Conservation (phyloP, 106 monocot genomes). For the Allium cepa region DNA sequence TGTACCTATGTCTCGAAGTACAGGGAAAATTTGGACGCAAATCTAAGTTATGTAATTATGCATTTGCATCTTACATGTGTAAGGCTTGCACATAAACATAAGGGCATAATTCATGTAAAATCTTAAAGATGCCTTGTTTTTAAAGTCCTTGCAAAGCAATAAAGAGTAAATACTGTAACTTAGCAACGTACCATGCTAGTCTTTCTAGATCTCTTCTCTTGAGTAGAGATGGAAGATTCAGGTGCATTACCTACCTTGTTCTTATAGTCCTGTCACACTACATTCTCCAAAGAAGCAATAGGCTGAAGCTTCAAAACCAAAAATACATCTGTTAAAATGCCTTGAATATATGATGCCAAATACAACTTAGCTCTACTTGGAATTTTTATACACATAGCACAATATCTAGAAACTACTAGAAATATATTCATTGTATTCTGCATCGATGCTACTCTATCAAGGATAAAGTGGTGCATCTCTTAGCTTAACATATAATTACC, state of each 20-base stretch:
- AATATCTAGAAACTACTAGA: too few relatives aligned
- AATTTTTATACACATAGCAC: too few relatives aligned
- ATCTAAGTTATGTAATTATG: too few relatives aligned
- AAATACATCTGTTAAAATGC: not conserved
- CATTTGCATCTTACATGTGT: too few relatives aligned
- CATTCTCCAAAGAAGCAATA: slow-evolving; percentile 83
- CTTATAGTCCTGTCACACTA: slow-evolving; percentile 25
- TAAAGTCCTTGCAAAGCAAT: too few relatives aligned
- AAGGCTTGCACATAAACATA: too few relatives aligned
- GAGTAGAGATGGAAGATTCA: slow-evolving; percentile 31
- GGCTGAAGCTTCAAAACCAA: slow-evolving; percentile 26
- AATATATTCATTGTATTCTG: too few relatives aligned
- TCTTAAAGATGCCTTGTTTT: too few relatives aligned
- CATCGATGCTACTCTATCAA: not conserved
- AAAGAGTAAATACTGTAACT: not conserved
- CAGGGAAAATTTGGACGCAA: too few relatives aligned
- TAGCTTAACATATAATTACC: not conserved
- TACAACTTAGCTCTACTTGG: too few relatives aligned
- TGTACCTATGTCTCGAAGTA: too few relatives aligned
- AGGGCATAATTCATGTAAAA: too few relatives aligned
- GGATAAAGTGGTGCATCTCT: not conserved
- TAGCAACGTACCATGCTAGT: slow-evolving; percentile 50
- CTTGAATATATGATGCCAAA: not conserved
- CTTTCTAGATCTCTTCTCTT: slow-evolving; percentile 61
- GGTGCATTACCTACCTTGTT: slow-evolving; percentile 1